Evolutionary conservation across 2,329 filamentous ascomycete genomes (phyloP).

Genomic region (Penicillium vulpinum): DNA sequence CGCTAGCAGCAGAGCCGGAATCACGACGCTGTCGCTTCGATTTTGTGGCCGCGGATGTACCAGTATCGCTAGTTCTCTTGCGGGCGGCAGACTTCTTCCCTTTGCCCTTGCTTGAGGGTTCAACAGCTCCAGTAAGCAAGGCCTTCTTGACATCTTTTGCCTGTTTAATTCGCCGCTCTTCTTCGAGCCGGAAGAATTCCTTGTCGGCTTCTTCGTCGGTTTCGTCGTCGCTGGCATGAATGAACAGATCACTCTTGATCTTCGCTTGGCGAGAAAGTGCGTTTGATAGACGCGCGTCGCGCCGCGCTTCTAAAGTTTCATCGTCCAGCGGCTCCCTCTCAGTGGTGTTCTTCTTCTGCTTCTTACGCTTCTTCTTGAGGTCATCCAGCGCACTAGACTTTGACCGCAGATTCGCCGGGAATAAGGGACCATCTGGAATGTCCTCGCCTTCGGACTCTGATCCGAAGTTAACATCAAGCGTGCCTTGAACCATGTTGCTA

Average conservation of each 20-base stretch:
- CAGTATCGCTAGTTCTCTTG: slow-evolving; percentile 33
- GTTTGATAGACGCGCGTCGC: slow-evolving; percentile 62
- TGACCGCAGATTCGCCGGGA: slow-evolving; percentile 57
- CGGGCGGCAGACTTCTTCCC: slow-evolving; percentile 29
- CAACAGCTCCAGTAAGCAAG: slow-evolving; percentile 43
- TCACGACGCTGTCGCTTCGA: slow-evolving; percentile 34
- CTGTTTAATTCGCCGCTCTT: slow-evolving; percentile 61
- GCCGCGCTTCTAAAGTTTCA: slow-evolving; percentile 59
- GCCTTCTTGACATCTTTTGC: slow-evolving; percentile 52
- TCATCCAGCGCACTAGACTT: slow-evolving; percentile 56
- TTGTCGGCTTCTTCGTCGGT: slow-evolving; percentile 72
- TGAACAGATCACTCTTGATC: slow-evolving; percentile 81
- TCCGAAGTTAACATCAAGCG: slow-evolving; percentile 62
- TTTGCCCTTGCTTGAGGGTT: slow-evolving; percentile 31
- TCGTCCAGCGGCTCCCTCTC: slow-evolving; percentile 62
- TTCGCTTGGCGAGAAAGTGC: slow-evolving; percentile 74
- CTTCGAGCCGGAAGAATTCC: slow-evolving; percentile 77
- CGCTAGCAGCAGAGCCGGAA: slow-evolving; percentile 18
- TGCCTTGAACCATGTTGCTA: slow-evolving; percentile 33
- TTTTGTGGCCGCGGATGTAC: slow-evolving; percentile 22
- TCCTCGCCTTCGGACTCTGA: slow-evolving; percentile 67
- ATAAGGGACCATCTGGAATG: slow-evolving; percentile 61
- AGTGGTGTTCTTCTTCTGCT: slow-evolving; percentile 46
- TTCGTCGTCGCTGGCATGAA: slow-evolving; percentile 85
- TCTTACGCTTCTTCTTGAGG: slow-evolving; percentile 61